Evolutionary conservation across 352 stramenopile species (phyloP).

Genomic region (Phytophthora citricola): DNA sequence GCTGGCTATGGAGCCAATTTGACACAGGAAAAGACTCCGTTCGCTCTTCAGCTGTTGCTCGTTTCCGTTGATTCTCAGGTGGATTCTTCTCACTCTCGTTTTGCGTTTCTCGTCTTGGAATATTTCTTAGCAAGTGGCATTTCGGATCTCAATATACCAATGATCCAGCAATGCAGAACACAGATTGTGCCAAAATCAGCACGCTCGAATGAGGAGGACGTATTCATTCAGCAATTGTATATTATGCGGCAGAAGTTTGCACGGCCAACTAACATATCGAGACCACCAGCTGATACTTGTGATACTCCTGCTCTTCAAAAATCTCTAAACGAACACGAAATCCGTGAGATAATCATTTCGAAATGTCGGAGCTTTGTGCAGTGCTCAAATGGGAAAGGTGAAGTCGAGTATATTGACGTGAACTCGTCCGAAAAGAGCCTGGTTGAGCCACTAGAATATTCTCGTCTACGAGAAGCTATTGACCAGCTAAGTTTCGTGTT

Average conservation of each 20-base stretch:
- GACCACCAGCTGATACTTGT: not conserved
- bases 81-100: slow-evolving; percentile 17
- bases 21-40: slow-evolving; percentile 5
- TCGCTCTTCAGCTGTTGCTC: slow-evolving; percentile 44
- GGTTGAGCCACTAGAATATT: slow-evolving; percentile 23
- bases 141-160: slow-evolving; percentile 24
- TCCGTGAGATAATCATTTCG: slow-evolving; percentile 21
- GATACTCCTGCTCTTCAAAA: not conserved
- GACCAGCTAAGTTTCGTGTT: slow-evolving; percentile 29
- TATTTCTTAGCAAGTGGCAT: slow-evolving; percentile 36
- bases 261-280: not conserved
- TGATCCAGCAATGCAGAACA: slow-evolving; percentile 41
- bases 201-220: slow-evolving; percentile 34
- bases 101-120: slow-evolving; percentile 45
- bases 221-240: slow-evolving; percentile 40
- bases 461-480: slow-evolving; percentile 22
- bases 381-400: slow-evolving; percentile 7
- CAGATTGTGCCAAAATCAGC: slow-evolving; percentile 33
- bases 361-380: slow-evolving; percentile 26
- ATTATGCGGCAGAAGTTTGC: slow-evolving; percentile 19
- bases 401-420: slow-evolving; percentile 18
- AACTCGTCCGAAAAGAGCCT: slow-evolving; percentile 26
- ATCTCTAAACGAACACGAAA: slow-evolving; percentile 18
- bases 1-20: slow-evolving; percentile 42
- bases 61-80: slow-evolving; percentile 19